Evolutionary conservation across 2,329 filamentous ascomycete species (phyloP).

Genomic region (Endocalyx cinctus): DNA sequence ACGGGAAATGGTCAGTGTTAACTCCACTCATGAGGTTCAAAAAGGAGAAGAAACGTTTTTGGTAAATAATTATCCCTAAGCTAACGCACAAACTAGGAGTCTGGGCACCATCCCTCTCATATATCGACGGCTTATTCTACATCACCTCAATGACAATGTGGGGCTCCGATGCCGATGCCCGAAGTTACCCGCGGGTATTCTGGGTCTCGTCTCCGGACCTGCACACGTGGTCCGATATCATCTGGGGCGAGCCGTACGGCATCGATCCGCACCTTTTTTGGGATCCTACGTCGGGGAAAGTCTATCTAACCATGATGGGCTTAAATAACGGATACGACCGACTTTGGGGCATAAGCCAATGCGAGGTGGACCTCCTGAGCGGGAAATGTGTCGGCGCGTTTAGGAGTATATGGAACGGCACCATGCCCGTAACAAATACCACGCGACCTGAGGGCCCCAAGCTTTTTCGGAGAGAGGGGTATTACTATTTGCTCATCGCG

Average conservation of each 20-base stretch:
- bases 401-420: conserved; percentile 18
- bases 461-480: conserved; percentile 21
- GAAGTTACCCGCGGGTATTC: conserved; percentile 31
- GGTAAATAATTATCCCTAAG: no score
- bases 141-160: conserved; percentile 28
- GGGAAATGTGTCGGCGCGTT: conserved; percentile 16
- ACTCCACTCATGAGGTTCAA: no score
- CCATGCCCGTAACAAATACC: conserved; percentile 8
- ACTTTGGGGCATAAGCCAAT: conserved; percentile 19
- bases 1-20: conserved; percentile 9
- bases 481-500: conserved; percentile 23
- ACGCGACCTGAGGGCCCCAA: conserved; percentile 13
- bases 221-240: conserved; percentile 3
- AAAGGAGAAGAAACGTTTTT: no score
- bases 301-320: conserved; percentile 11
- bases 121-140: conserved; percentile 26
- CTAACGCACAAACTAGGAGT: no score
- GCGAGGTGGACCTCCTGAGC: conserved; percentile 14
- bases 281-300: conserved; percentile 11
- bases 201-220: conserved; percentile 16
- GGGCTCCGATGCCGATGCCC: conserved; percentile 30
- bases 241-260: conserved; percentile 9
- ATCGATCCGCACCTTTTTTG: conserved; percentile 10
- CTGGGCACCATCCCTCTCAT: conserved; percentile 30
- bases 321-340: conserved; percentile 13